phyloP scores from a whole-genome alignment of 2,329 filamentous ascomycete genomes.

The Neurospora sp. region DNA sequence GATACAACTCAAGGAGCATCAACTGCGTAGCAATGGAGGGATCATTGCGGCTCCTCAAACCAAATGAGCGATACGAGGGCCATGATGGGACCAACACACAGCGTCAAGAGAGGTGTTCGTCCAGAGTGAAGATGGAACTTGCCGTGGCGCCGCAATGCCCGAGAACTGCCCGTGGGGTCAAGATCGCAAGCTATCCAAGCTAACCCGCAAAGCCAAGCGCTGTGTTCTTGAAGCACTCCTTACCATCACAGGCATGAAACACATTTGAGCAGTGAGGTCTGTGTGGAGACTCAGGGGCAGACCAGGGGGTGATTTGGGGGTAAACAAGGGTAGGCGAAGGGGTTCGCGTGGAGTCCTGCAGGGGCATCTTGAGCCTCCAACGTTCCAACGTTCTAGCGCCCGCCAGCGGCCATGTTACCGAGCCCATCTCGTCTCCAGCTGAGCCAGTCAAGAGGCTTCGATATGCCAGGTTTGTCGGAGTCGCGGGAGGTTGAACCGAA shows the following conservation, averaged over 20 bases:
- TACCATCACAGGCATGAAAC: neutral
- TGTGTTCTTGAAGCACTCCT: neutral
- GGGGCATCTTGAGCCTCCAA: neutral
- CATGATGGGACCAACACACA: neutral
- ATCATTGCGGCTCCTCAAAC: neutral
- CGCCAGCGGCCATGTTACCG: neutral
- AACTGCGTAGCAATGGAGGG: neutral
- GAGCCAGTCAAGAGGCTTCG: neutral
- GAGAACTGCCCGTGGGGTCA: neutral
- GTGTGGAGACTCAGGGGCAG: neutral
- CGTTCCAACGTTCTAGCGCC: neutral
- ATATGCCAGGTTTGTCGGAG: neutral
- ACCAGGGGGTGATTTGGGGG: neutral
- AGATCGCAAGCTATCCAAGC: neutral
- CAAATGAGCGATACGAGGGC: neutral
- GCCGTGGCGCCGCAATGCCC: neutral
- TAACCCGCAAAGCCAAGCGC: neutral
- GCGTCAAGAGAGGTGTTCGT: neutral
- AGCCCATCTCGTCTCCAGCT: neutral
- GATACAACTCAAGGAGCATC: neutral
- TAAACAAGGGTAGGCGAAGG: neutral
- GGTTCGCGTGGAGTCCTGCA: neutral
- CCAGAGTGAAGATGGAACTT: neutral
- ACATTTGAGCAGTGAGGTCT: neutral
- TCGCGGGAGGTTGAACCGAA: neutral